Conservation (phyloP, 1,284 basidiomycete genomes). For the Clitocybe nebularis region DNA sequence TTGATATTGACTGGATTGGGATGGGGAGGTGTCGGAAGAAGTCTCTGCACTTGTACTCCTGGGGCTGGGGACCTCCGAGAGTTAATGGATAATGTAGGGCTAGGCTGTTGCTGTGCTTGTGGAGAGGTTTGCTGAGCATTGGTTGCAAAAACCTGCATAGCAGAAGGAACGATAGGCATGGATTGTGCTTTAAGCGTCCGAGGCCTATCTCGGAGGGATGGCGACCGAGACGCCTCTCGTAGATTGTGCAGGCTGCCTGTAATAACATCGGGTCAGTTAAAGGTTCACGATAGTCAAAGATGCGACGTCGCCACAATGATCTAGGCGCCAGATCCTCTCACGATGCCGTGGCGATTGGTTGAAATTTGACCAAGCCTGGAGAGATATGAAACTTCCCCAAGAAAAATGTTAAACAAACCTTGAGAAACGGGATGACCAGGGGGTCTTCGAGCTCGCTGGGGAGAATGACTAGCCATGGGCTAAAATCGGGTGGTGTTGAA, state of each 20-base stretch:
- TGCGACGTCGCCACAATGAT: slow-evolving; percentile 7
- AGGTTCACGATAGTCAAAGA: slow-evolving; percentile 8
- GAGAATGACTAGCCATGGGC: slow-evolving; percentile 61
- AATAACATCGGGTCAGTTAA: slow-evolving; percentile 14
- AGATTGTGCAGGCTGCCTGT: slow-evolving; percentile 41
- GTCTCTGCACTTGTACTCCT: slow-evolving; percentile 37
- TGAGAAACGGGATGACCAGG: slow-evolving; percentile 30
- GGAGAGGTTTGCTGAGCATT: slow-evolving; percentile 27
- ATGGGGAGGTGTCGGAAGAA: slow-evolving; percentile 55
- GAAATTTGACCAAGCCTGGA: slow-evolving; percentile 7
- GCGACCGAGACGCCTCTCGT: slow-evolving; percentile 67
- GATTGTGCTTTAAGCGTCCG: slow-evolving; percentile 58
- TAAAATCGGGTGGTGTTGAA: slow-evolving; percentile 12
- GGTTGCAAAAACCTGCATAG: slow-evolving; percentile 43
- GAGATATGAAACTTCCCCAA: slow-evolving; percentile 8
- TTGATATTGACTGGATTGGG: slow-evolving; percentile 31
- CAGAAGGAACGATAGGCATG: slow-evolving; percentile 55
- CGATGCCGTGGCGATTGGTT: slow-evolving; percentile 14
- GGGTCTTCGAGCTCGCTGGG: slow-evolving; percentile 47
- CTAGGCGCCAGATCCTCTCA: slow-evolving; percentile 3
- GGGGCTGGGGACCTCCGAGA: slow-evolving; percentile 32
- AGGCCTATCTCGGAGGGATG: slow-evolving; percentile 54
- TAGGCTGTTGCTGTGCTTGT: slow-evolving; percentile 32
- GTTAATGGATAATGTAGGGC: slow-evolving; percentile 32
- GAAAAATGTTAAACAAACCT: slow-evolving; percentile 26